Conservation (phyloP, 208 protist genomes). For the Crithidia brevicula region DNA sequence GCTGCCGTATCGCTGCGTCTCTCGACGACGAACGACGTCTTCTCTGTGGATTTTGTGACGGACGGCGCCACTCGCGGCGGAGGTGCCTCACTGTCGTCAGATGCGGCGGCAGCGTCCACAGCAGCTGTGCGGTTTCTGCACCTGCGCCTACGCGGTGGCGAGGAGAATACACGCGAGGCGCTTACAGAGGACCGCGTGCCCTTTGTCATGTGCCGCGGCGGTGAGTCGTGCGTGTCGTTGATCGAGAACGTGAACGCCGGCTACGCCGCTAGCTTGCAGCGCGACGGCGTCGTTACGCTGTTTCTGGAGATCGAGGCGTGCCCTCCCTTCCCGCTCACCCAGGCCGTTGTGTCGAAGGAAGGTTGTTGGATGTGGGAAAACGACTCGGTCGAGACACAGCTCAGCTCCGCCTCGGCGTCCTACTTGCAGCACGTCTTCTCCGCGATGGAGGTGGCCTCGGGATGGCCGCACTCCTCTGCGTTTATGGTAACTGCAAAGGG, state of each 20-base stretch:
- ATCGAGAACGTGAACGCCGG: conserved; percentile 30
- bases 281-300: conserved; percentile 29
- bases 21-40: conserved; percentile 17
- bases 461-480: conserved; percentile 60
- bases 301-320: conserved; percentile 20
- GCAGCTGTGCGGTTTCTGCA: conserved; percentile 15
- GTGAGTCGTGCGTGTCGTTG: conserved; percentile 34
- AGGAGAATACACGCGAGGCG: conserved; percentile 9
- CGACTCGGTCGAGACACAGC: conserved; percentile 45
- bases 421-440: conserved; percentile 55
- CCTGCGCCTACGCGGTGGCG: conserved; percentile 24
- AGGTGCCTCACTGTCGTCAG: conserved; percentile 2
- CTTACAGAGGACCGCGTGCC: conserved; percentile 29
- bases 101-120: no score
- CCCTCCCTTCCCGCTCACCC: conserved; percentile 29
- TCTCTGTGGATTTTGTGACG: conserved; percentile 48
- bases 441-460: conserved; percentile 26
- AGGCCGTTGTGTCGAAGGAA: conserved; percentile 27
- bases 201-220: conserved; percentile 37
- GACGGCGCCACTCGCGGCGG: conserved; percentile 28
- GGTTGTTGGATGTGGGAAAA: conserved; percentile 69
- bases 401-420: conserved; percentile 41
- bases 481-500: conserved; percentile 63
- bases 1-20: conserved; percentile 56
- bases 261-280: conserved; percentile 35